Evolutionary conservation across 1,139 yeast genomes (phyloP).

Genomic region (Geotrichum citri-aurantii): DNA sequence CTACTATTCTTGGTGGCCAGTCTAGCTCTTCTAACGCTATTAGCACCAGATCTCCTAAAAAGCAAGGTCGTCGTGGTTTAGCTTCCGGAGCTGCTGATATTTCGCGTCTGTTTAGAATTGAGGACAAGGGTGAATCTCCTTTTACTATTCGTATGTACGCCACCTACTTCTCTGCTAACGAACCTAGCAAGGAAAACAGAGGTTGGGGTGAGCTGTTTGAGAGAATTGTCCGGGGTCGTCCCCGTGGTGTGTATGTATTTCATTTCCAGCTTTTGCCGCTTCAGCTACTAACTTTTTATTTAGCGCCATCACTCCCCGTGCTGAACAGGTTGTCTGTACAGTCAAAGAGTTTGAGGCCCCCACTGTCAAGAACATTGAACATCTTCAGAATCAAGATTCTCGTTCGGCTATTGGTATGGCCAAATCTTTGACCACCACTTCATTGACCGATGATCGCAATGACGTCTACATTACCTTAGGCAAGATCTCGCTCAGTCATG

Average conservation of each 20-base stretch:
- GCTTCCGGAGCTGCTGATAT: constrained; percentile 89
- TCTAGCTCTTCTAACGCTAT: neutral
- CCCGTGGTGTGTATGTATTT: constrained; percentile 51
- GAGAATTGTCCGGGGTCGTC: constrained; percentile 70
- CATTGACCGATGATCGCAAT: constrained; percentile 28
- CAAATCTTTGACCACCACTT: constrained; percentile 27
- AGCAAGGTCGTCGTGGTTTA: constrained; percentile 60
- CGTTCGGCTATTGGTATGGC: constrained; percentile 30
- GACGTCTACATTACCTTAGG: constrained; percentile 31
- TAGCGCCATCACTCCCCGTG: constrained; percentile 65
- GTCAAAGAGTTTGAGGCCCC: constrained; percentile 70
- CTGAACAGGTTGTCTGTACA: constrained; percentile 63
- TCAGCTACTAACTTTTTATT: constrained; percentile 3
- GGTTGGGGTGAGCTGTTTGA: constrained; percentile 92
- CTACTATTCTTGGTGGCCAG: constrained; percentile 13
- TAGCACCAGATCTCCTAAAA: constrained; percentile 20
- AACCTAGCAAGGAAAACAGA: constrained; percentile 42
- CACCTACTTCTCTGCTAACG: constrained; percentile 46
- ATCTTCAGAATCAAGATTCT: constrained; percentile 37
- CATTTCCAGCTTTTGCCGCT: neutral
- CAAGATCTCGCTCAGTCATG: constrained; percentile 24
- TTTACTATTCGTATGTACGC: constrained; percentile 70
- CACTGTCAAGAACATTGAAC: constrained; percentile 39
- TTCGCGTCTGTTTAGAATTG: constrained; percentile 66
- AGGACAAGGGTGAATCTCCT: constrained; percentile 60